Evolutionary conservation across 2,329 filamentous ascomycete genomes (phyloP).

Genomic region (Alternaria sp.): DNA sequence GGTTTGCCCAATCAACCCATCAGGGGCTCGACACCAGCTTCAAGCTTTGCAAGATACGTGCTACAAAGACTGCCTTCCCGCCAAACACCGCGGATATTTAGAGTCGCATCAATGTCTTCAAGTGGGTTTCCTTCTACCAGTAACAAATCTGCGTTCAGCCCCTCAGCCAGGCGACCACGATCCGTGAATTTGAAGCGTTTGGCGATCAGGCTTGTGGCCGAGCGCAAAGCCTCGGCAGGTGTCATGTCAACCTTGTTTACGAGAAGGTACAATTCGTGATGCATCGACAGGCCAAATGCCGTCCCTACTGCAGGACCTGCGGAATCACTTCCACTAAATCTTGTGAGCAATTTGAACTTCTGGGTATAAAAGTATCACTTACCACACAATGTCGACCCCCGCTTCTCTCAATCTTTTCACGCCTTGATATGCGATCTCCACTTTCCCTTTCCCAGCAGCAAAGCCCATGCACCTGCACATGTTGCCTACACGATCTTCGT

Average conservation of each 20-base stretch:
- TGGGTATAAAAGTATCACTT: not conserved
- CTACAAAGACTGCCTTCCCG: constrained; percentile 48
- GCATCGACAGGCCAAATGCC: constrained; percentile 53
- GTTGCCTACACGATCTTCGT: constrained; percentile 42
- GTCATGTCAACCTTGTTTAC: constrained; percentile 55
- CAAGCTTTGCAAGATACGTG: constrained; percentile 32
- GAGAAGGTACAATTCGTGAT: constrained; percentile 55
- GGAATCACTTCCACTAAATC: constrained; percentile 52
- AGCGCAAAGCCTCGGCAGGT: constrained; percentile 52
- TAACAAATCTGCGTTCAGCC: constrained; percentile 54
- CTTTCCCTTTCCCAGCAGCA: constrained; percentile 39
- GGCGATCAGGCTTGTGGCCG: constrained; percentile 54
- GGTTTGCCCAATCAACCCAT: not conserved
- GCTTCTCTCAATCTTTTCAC: constrained; percentile 51
- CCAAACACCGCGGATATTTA: constrained; percentile 57
- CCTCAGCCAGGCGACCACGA: constrained; percentile 51
- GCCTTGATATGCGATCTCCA: constrained; percentile 54
- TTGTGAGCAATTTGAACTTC: constrained; percentile 9
- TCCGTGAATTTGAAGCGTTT: constrained; percentile 53
- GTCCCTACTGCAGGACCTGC: constrained; percentile 55
- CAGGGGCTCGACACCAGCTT: not conserved
- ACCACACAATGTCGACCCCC: constrained; percentile 55
- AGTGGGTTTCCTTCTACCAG: constrained; percentile 56
- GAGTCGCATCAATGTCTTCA: constrained; percentile 51
- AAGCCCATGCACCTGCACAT: constrained; percentile 56